phyloP scores from a whole-genome alignment of 2,329 filamentous ascomycete genomes.

The Fusarium lateritium region DNA sequence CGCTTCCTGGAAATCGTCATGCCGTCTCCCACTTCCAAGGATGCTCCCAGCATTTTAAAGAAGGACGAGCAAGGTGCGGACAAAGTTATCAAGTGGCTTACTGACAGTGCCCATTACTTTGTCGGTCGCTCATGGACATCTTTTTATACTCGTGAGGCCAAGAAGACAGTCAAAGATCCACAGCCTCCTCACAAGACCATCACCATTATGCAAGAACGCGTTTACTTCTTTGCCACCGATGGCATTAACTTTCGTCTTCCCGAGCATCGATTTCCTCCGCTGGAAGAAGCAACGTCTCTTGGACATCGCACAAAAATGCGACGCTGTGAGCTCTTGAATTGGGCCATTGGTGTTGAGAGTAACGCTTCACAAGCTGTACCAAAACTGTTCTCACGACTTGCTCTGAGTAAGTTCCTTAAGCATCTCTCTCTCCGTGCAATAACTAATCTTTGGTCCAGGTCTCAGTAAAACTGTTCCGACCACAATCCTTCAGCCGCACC shows the following conservation, averaged over 20 bases:
- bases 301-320: slow-evolving; percentile 54
- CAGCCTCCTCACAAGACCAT: slow-evolving; percentile 38
- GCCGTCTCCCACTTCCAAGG: slow-evolving; percentile 57
- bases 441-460: slow-evolving; percentile 54
- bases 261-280: slow-evolving; percentile 38
- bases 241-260: slow-evolving; percentile 59
- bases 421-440: neutral
- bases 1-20: slow-evolving; percentile 71
- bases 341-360: slow-evolving; percentile 63
- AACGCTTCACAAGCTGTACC: slow-evolving; percentile 64
- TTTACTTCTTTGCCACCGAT: slow-evolving; percentile 70
- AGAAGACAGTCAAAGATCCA: slow-evolving; percentile 56
- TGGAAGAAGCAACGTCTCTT: slow-evolving; percentile 42
- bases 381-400: slow-evolving; percentile 72
- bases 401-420: slow-evolving; percentile 61
- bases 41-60: slow-evolving; percentile 49
- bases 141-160: slow-evolving; percentile 61
- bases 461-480: slow-evolving; percentile 67
- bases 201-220: slow-evolving; percentile 54
- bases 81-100: slow-evolving; percentile 52
- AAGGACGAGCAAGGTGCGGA: slow-evolving; percentile 52
- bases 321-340: slow-evolving; percentile 63
- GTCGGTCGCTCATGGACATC: slow-evolving; percentile 64
- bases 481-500: slow-evolving; percentile 59
- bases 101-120: slow-evolving; percentile 56